Evolutionary conservation across 2,329 filamentous ascomycete genomes (phyloP).

Genomic region (Fusarium papillatum): DNA sequence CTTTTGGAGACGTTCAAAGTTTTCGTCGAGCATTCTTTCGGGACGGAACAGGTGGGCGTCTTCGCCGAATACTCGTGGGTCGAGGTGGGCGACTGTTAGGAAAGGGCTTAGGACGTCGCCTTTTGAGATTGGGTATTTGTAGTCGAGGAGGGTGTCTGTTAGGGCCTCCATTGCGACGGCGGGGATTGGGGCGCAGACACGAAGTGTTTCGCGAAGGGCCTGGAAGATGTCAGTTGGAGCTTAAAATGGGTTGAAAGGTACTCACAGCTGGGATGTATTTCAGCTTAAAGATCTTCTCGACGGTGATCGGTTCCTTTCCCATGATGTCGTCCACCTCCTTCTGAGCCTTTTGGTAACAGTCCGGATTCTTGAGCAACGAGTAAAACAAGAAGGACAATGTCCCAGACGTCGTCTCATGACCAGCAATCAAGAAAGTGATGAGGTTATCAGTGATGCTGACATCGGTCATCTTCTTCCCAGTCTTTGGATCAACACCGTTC

Average conservation of each 20-base stretch:
- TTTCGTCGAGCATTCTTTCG: slow-evolving; percentile 72
- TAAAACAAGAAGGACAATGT: slow-evolving; percentile 73
- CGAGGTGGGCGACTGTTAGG: slow-evolving; percentile 65
- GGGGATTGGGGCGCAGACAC: slow-evolving; percentile 45
- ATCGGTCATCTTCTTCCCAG: slow-evolving; percentile 71
- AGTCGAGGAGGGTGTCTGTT: slow-evolving; percentile 61
- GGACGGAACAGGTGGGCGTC: slow-evolving; percentile 71
- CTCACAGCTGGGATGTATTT: slow-evolving; percentile 70
- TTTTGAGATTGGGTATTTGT: slow-evolving; percentile 65
- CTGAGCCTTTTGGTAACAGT: slow-evolving; percentile 68
- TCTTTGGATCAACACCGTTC: slow-evolving; percentile 72
- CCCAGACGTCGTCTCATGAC: slow-evolving; percentile 77
- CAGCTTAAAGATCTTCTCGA: slow-evolving; percentile 72
- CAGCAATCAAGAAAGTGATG: slow-evolving; percentile 76
- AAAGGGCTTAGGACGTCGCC: slow-evolving; percentile 59
- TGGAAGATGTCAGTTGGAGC: background rate
- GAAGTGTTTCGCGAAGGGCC: slow-evolving; percentile 68
- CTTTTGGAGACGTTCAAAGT: slow-evolving; percentile 53
- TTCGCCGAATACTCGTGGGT: slow-evolving; percentile 68
- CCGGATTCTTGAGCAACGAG: slow-evolving; percentile 70
- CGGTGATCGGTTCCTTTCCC: slow-evolving; percentile 65
- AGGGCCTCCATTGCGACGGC: slow-evolving; percentile 46
- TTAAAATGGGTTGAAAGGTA: background rate
- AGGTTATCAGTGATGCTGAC: slow-evolving; percentile 75
- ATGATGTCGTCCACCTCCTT: slow-evolving; percentile 73